phyloP scores from a whole-genome alignment of 768 basidiomycete species.

The Pisolithus marmoratus region DNA sequence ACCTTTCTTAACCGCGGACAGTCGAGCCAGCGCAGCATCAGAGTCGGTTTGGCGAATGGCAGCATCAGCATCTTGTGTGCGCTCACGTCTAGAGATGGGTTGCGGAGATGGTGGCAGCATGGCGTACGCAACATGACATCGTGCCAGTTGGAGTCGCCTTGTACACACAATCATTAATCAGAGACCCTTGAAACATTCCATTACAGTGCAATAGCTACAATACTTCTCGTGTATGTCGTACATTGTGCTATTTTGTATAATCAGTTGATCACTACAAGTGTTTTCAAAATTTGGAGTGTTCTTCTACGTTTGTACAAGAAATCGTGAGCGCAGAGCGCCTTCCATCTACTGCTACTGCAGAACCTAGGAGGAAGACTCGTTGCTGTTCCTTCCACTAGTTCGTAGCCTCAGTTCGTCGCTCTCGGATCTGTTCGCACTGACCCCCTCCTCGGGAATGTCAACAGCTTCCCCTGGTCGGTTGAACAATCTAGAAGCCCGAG shows the following conservation, averaged over 20 bases:
- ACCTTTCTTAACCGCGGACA: conserved; percentile 78
- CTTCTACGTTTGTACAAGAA: too few relatives aligned
- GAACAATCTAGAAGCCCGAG: neutral
- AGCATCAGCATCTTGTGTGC: conserved; percentile 43
- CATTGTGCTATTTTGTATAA: too few relatives aligned
- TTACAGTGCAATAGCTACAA: too few relatives aligned
- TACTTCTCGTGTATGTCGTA: too few relatives aligned
- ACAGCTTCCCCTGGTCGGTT: neutral
- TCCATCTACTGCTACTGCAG: neutral
- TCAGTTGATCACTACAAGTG: too few relatives aligned
- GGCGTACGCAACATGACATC: neutral
- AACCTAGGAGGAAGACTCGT: neutral
- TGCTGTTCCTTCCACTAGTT: neutral
- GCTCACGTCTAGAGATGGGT: conserved; percentile 9
- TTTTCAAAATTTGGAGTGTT: too few relatives aligned
- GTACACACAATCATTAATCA: too few relatives aligned
- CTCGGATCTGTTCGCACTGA: neutral
- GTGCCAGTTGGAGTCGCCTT: too few relatives aligned
- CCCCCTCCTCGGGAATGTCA: neutral
- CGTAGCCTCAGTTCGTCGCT: neutral
- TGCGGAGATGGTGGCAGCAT: neutral
- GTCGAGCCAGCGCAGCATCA: conserved; percentile 77
- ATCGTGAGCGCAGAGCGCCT: neutral
- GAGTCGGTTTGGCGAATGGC: conserved; percentile 73
- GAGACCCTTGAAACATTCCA: too few relatives aligned